Evolutionary conservation across 2,329 filamentous ascomycete genomes (phyloP), one percentile per base, ranked within the genome.

Genomic region (Neonectria magnoliae): DNA sequence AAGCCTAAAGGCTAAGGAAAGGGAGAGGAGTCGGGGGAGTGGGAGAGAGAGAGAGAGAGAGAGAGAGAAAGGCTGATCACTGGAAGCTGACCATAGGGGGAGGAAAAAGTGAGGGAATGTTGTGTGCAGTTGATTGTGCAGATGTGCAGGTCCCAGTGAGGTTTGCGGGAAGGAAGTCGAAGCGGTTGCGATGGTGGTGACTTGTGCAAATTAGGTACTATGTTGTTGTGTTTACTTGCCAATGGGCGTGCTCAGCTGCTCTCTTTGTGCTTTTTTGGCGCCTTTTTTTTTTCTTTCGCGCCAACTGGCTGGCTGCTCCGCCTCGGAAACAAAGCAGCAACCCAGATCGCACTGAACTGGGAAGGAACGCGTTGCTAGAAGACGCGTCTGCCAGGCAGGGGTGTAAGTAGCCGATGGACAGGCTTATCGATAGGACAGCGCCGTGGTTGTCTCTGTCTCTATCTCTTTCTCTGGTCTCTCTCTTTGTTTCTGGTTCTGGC

Each of bases 141-240:
- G 31, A 25, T 25, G 25, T 25, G 25, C 60, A 55, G 31, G 57
- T 54, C 25, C 25, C 25, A 25, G 57, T 45, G 53, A 59, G 60
- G 45, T 69, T 69, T 61, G 61, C 57, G 47, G 42, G 42, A 53
- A 47, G 42, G 42, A 53, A 22, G 36, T 45, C 38, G 27, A 53
- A 41, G 59, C 47, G 51, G 62, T 68, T 67, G 60, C 47, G 60
- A 65, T 48, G 55, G 54, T 68, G 41, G 57, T 53, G 33, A 50
- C 51, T 60, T 54, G 58, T 51, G 54, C 45, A 55, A 59, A 58
- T 55, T 44, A 36, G 11, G 29, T 36, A 13, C 33, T 36, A 31
- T 55, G 36, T 55, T 55, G 57, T 61, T 69, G 53, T 70, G 68
- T 70, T 70, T 70, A 70, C 68, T 70, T 64, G 22, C 25, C 63